phyloP scores from a whole-genome alignment of 2,329 filamentous ascomycete species.

The Blumeria graminis region DNA sequence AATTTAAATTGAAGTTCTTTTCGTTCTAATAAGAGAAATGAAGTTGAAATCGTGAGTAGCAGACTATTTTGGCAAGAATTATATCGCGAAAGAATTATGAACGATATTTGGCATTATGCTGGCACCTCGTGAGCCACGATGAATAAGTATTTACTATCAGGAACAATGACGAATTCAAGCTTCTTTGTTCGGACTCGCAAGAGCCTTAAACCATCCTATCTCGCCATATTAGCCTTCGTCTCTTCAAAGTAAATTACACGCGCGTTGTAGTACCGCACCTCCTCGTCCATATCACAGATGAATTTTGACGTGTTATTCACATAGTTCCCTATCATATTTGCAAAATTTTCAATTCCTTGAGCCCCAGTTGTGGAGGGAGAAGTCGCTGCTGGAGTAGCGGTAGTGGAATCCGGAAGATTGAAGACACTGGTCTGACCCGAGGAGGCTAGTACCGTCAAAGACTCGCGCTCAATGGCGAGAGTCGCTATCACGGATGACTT shows the following conservation, averaged over 20 bases:
- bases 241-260: neutral
- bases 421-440: neutral
- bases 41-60: too few relatives aligned
- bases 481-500: slow-evolving; percentile 62
- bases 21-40: too few relatives aligned
- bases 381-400: neutral
- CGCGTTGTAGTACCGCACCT: slow-evolving; percentile 21
- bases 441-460: slow-evolving; percentile 37
- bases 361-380: neutral
- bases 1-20: too few relatives aligned
- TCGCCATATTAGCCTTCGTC: slow-evolving; percentile 3
- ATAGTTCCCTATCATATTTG: slow-evolving; percentile 53
- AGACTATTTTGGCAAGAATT: too few relatives aligned
- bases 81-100: too few relatives aligned
- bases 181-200: slow-evolving; percentile 60
- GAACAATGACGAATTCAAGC: slow-evolving; percentile 64
- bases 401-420: neutral
- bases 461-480: slow-evolving; percentile 46
- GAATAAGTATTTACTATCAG: slow-evolving; percentile 54
- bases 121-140: slow-evolving; percentile 62
- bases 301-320: slow-evolving; percentile 43
- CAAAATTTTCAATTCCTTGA: slow-evolving; percentile 28
- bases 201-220: slow-evolving; percentile 50
- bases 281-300: slow-evolving; percentile 47
- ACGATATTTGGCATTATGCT: neutral